Evolutionary conservation across 805 yeast species (phyloP).

Genomic region (Lachancea sp.): DNA sequence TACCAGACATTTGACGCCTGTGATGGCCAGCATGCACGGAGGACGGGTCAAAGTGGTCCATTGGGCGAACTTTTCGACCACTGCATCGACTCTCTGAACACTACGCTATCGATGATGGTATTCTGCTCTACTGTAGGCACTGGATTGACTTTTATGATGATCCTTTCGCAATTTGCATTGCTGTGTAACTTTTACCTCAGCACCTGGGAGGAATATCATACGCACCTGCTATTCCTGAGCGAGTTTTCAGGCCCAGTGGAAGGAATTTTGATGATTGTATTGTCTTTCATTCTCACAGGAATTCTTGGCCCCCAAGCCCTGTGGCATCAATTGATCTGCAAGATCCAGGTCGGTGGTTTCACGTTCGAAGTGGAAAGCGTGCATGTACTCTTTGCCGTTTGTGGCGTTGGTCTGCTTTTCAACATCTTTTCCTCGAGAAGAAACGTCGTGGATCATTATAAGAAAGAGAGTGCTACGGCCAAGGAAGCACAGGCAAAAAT

Average conservation of each 20-base stretch:
- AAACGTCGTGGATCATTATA: slow-evolving; percentile 48
- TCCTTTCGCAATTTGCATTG: slow-evolving; percentile 64
- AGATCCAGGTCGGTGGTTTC: slow-evolving; percentile 21
- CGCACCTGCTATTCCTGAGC: slow-evolving; percentile 72
- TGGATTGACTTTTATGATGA: slow-evolving; percentile 58
- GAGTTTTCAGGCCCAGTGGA: slow-evolving; percentile 92
- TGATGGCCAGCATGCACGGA: slow-evolving; percentile 92
- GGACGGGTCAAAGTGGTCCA: slow-evolving; percentile 93
- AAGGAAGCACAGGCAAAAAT: slow-evolving; percentile 15
- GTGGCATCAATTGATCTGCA: slow-evolving; percentile 49
- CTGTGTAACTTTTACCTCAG: slow-evolving; percentile 78
- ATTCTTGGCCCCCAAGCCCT: slow-evolving; percentile 53
- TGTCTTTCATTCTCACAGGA: slow-evolving; percentile 56
- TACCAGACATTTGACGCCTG: slow-evolving; percentile 96
- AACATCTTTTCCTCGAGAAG: slow-evolving; percentile 63
- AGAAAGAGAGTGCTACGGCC: slow-evolving; percentile 25
- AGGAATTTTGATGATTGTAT: slow-evolving; percentile 65
- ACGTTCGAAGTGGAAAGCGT: slow-evolving; percentile 35
- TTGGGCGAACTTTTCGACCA: slow-evolving; percentile 93
- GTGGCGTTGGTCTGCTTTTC: slow-evolving; percentile 51
- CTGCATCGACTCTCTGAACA: slow-evolving; percentile 68
- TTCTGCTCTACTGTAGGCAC: slow-evolving; percentile 71
- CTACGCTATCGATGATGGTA: slow-evolving; percentile 70
- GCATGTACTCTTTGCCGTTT: slow-evolving; percentile 49
- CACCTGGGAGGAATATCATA: slow-evolving; percentile 95